Percentiles rank a stretch among this genome's conserved stretches.
Evolutionary conservation across 257 asterid species (phyloP).

Genomic region (Petunia axillaris): DNA sequence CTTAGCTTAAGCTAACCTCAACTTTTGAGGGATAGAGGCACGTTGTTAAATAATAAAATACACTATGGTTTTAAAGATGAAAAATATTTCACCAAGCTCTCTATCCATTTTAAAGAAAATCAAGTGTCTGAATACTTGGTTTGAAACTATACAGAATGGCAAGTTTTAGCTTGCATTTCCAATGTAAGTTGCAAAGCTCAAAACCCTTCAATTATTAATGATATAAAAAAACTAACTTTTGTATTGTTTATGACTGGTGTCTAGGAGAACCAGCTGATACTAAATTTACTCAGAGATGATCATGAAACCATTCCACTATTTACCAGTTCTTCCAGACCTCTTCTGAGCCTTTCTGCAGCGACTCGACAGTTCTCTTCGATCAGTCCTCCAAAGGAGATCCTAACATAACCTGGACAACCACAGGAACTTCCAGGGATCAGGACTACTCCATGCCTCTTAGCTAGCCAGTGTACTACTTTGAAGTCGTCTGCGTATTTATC

Average conservation of each 20-base stretch:
- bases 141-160: slow-evolving; percentile 30
- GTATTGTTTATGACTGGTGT: slow-evolving; percentile 5
- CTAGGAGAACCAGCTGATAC: slow-evolving; percentile 14
- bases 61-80: too few relatives aligned
- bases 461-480: slow-evolving; percentile 85
- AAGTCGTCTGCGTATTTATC: slow-evolving; percentile 56
- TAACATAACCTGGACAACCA: slow-evolving; percentile 74
- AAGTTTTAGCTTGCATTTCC: not conserved
- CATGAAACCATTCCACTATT: slow-evolving; percentile 71
- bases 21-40: not conserved
- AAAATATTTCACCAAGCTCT: not conserved
- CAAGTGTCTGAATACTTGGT: not conserved
- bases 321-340: slow-evolving; percentile 74
- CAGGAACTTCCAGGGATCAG: slow-evolving; percentile 77
- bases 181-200: slow-evolving; percentile 27
- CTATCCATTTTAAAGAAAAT: slow-evolving; percentile 16
- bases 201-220: slow-evolving; percentile 18
- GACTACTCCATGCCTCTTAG: slow-evolving; percentile 63
- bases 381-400: slow-evolving; percentile 86
- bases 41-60: too few relatives aligned
- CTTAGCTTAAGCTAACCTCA: not conserved
- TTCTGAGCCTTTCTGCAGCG: slow-evolving; percentile 77
- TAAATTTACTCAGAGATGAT: slow-evolving; percentile 13
- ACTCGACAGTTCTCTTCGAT: slow-evolving; percentile 60
- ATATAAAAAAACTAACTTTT: slow-evolving; percentile 15